Conservation (phyloP, 345 rosid genomes). For the Jatropha curcas region DNA sequence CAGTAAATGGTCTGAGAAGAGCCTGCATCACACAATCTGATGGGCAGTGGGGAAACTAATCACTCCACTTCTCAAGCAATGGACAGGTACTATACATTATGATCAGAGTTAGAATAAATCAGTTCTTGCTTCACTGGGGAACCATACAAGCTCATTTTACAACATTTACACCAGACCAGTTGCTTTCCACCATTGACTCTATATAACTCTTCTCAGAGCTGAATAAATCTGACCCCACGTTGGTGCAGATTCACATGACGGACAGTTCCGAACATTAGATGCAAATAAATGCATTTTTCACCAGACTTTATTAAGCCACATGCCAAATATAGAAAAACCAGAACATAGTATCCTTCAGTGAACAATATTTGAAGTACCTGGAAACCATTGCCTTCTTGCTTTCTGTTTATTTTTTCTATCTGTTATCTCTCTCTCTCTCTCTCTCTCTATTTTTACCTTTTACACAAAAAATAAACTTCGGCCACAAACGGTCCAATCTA, state of each 20-base stretch:
- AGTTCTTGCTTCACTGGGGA: background rate
- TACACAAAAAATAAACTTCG: slow-evolving; percentile 2
- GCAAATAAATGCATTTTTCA: background rate
- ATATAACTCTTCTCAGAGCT: background rate
- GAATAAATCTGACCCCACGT: background rate
- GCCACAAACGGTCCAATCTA: slow-evolving; percentile 7
- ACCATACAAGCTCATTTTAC: background rate
- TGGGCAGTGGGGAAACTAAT: background rate
- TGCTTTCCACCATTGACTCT: background rate
- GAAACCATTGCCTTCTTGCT: background rate
- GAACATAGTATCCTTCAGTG: background rate
- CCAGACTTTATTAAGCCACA: background rate
- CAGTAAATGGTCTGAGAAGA: background rate
- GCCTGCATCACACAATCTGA: background rate
- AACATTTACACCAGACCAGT: slow-evolving; percentile 6
- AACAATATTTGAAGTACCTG: background rate
- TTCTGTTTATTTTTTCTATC: background rate
- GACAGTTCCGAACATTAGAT: slow-evolving; percentile 5
- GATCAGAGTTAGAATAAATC: background rate
- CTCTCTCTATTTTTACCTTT: background rate
- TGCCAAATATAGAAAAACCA: slow-evolving; percentile 4
- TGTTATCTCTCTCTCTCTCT: background rate
- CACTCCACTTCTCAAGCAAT: background rate
- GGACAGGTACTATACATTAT: background rate
- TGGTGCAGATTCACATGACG: background rate